Conservation (phyloP, 1,284 basidiomycete genomes). For the Moesziomyces sp. region DNA sequence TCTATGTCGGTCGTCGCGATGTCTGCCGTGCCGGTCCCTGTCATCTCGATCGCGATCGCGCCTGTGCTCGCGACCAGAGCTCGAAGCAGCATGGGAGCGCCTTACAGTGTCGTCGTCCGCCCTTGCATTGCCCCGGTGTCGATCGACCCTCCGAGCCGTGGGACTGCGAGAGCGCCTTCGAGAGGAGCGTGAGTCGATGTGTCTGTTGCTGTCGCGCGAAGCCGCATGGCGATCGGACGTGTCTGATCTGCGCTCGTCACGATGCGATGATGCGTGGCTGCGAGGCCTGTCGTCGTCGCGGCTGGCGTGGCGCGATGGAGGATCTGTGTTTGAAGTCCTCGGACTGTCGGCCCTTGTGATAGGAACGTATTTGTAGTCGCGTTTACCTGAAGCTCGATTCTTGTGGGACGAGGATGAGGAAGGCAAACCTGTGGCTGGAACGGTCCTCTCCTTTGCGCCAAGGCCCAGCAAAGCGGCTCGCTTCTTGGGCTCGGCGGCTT, state of each 20-base stretch:
- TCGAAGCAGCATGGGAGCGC: slow-evolving; percentile 19
- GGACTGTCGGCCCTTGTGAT: slow-evolving; percentile 74
- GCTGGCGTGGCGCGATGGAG: slow-evolving; percentile 25
- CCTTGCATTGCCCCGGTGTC: slow-evolving; percentile 22
- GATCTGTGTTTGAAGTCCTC: not conserved
- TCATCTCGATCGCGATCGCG: slow-evolving; percentile 32
- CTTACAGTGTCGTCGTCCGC: slow-evolving; percentile 8
- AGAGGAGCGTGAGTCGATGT: slow-evolving; percentile 38
- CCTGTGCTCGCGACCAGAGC: slow-evolving; percentile 47
- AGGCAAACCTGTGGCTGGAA: slow-evolving; percentile 4
- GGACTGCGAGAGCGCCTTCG: slow-evolving; percentile 26
- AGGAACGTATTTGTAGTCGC: slow-evolving; percentile 80
- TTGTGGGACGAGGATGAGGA: slow-evolving; percentile 69
- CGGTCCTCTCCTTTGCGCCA: slow-evolving; percentile 60
- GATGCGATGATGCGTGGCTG: slow-evolving; percentile 16
- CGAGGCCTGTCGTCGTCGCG: slow-evolving; percentile 4
- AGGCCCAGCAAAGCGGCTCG: slow-evolving; percentile 61
- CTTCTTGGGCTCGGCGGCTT: slow-evolving; percentile 58
- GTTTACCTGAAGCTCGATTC: slow-evolving; percentile 66
- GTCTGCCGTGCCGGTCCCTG: slow-evolving; percentile 14
- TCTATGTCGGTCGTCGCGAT: slow-evolving; percentile 27
- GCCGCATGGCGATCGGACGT: slow-evolving; percentile 43
- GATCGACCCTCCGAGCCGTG: slow-evolving; percentile 17
- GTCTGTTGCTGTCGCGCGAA: not conserved
- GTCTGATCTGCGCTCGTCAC: slow-evolving; percentile 25